These are phyloP conservation scores for Kondoa malvinella DNA, from an alignment of 768 basidiomycete genomes.

Conservation along the genomic window DNA sequence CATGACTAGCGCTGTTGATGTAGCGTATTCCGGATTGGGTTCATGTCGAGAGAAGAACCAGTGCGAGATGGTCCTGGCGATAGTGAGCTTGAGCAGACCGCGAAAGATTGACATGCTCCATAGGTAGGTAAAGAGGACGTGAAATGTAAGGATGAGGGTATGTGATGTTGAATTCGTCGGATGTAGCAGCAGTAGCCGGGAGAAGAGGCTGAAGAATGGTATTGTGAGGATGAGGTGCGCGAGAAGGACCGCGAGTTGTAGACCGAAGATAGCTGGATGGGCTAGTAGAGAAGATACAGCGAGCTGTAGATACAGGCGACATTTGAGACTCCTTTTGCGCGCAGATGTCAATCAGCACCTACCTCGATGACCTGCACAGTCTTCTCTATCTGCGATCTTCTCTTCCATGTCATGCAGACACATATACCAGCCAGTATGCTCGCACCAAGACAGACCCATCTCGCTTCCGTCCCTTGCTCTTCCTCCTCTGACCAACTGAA, in stretches of 20 bases:
- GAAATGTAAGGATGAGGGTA: not conserved
- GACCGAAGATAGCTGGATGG: constrained; percentile 1
- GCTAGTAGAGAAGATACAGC: constrained; percentile 1
- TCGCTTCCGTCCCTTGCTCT: constrained; percentile 6
- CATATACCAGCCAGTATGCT: not conserved
- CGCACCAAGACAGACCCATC: not conserved
- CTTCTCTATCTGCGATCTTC: not conserved
- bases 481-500: not conserved
- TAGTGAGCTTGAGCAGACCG: constrained; percentile 1
- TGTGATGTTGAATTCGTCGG: not conserved
- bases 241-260: not conserved
- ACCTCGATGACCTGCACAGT: constrained; percentile 6
- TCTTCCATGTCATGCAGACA: not conserved
- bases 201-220: constrained; percentile 7
- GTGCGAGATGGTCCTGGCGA: not conserved
- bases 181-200: constrained; percentile 5
- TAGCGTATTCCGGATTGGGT: not conserved
- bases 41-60: constrained; percentile 4
- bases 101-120: constrained; percentile 7
- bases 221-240: constrained; percentile 1
- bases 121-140: constrained; percentile 2
- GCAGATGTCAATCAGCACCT: not conserved
- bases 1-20: not conserved
- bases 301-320: not conserved
- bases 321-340: too few relatives aligned